Percentiles rank a stretch among this genome's conserved stretches.
These are phyloP conservation scores for Pseudozyma sp. DNA, from an alignment of 1,284 basidiomycete species.

Conservation along the genomic window DNA sequence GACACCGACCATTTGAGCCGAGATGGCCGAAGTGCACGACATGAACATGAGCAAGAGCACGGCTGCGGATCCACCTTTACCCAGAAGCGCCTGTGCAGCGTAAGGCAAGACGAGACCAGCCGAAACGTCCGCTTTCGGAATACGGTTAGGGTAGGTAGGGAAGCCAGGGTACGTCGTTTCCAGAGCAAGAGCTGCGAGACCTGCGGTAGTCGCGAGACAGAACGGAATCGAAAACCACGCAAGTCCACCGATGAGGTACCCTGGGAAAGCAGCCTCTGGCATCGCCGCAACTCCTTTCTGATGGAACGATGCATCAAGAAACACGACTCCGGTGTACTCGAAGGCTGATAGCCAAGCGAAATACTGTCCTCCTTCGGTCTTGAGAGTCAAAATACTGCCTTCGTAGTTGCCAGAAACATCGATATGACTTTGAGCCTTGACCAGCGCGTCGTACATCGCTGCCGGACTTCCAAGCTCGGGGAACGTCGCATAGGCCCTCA, in stretches of 20 bases:
- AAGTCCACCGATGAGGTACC: conserved; percentile 61
- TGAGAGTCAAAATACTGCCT: conserved; percentile 48
- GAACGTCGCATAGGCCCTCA: conserved; percentile 56
- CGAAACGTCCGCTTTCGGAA: conserved; percentile 53
- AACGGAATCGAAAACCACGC: conserved; percentile 62
- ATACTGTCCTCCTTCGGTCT: conserved; percentile 57
- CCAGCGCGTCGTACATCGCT: conserved; percentile 54
- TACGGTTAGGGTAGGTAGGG: conserved; percentile 57
- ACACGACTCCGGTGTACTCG: conserved; percentile 60
- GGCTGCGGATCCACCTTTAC: conserved; percentile 55
- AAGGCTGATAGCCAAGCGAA: conserved; percentile 53
- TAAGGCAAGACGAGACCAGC: conserved; percentile 61
- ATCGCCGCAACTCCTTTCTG: conserved; percentile 62
- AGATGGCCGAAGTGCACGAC: conserved; percentile 62
- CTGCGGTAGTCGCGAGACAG: conserved; percentile 58
- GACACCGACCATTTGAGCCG: conserved; percentile 56
- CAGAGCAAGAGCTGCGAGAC: conserved; percentile 59
- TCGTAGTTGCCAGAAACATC: conserved; percentile 50
- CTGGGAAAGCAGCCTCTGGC: conserved; percentile 55
- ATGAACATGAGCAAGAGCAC: conserved; percentile 63
- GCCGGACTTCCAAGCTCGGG: conserved; percentile 52
- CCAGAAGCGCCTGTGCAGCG: conserved; percentile 58
- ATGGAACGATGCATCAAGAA: conserved; percentile 55
- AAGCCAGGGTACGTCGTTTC: conserved; percentile 54
- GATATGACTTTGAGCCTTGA: conserved; percentile 28